Evolutionary conservation across 805 yeast species (phyloP), one percentile per base, ranked within the genome.

Genomic region (Suhomyces pyralidae): DNA sequence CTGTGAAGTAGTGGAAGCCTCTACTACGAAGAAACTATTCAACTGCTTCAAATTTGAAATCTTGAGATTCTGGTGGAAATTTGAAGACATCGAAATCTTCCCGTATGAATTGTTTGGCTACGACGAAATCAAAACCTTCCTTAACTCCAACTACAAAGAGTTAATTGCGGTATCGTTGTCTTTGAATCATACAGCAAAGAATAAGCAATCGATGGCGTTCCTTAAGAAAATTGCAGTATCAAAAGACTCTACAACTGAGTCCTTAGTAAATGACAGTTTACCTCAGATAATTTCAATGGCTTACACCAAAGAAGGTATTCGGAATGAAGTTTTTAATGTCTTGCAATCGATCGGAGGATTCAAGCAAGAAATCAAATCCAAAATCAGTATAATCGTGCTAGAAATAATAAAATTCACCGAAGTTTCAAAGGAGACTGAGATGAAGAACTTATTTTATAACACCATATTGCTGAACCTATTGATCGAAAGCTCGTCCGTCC

Each of bases 1-100:
- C 32, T 63, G 75, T 6, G 4, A 19, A 1, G 24, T 30, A 4
- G 55, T 62, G 38, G 53, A 55, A 0, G 43, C 65, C 5, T 30
- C 48, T 0, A 42, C 50, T 14, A 40, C 65, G 0, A 55, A 44
- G 14, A 48, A 45, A 1, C 51, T 79, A 3, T 76, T 77, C 55
- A 61, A 61, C 46, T 50, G 57, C 10, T 59, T 69, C 25, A 69
- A 63, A 46, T 57, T 69, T 34, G 72, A 71, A 12, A 60, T 81
- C 3, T 61, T 81, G 46, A 75, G 69, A 51, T 66, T 66, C 19
- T 81, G 84, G 84, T 66, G 68, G 61, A 61, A 64, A n/a, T 68
- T 66, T 49, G 63, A 66, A 3, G 57, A 61, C 3, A 54, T 79
- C 12, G 50, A 53, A 0, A 57, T 58, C 1, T 80, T 81, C 54